Base-by-base conservation (phyloP, 2,329 filamentous ascomycete genomes). In the Dothistroma pini region DNA sequence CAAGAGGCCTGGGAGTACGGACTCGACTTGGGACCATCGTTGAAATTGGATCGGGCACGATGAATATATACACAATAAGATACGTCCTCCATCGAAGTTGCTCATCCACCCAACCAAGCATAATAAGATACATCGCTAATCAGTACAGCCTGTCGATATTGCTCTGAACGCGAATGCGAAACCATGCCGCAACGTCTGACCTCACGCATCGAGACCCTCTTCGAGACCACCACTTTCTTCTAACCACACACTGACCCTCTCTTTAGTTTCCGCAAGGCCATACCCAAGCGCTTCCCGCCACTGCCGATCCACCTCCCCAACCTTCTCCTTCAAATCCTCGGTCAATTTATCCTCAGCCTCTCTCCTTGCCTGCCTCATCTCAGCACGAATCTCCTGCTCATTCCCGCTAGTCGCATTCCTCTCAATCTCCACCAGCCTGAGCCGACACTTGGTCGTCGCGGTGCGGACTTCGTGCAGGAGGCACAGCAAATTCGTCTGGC, bases 271-370 rank as follows among this genome's bases (percentile, higher is more conserved):
- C 63, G 84, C 84, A 68, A 97, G 82, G 58, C 87, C 85, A 64
- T 87, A 86, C 0, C 93, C 93, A n/a, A 97, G 80, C 5, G 90
- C 92, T 70, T 91, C 90, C 38, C 84, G 81, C 93, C 95, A 97
- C 76, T 96, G 91, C 58, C 91, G 89, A 76, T 96, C 92, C 35
- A 97, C 90, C 65, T 93, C 86, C 34, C 88, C 85, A 1, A 97
- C 95, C 76, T 96, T 96, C 71, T 97, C 93, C 77, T 97, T 95
- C 67, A 97, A 76, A 71, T 97, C 93, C 54, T 88, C 86, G 7
- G 92, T 96, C 71, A 97, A 76, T 58, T 84, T 78, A 38, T 79
- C 78, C 70, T 89, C 89, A 75, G 96, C 90, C 54, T 83, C 82
- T n/a, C 77, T 77, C 57, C 85, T 83, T 68, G 88, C 85, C 58